Evolutionary conservation across 2,329 filamentous ascomycete species (phyloP), one percentile per base, ranked within the genome.

Genomic region (Thielaviopsis ethacetica): DNA sequence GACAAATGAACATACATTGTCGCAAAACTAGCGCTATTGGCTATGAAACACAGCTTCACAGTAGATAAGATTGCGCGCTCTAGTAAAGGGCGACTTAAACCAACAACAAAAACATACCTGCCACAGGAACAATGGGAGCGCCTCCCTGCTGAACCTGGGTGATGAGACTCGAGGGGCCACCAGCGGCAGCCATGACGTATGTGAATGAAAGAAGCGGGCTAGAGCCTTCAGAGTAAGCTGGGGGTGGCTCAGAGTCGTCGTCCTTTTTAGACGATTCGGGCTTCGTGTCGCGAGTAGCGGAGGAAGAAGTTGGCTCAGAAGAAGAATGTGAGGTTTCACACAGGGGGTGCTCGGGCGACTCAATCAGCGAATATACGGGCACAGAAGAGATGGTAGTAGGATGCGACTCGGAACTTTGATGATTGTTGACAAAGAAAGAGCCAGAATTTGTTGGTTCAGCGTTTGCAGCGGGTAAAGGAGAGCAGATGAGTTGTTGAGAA

Each of bases 151-250:
- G 91, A 66, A 98, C 93, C 76, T 98, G 93, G 73, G 93, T 98
- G 75, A 98, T 95, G 70, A 98, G 95, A 81, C 93, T 97, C 76
- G 91, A 86, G 66, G 91, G 88, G 75, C 91, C 91, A 78, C 91
- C 91, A 74, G 91, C 91, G 71, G 90, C 88, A 74, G 93, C 91
- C 93, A 98, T 98, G 71, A 95, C 82, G 81, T 94, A 98, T 66
- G 86, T 85, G 69, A 98, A 98, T 60, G 89, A 88, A 62, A 86
- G 81, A 70, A 98, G 83, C 63, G 93, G 93, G 75, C 89, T 96
- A 62, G 84, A 86, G 67, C 91, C 91, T 81, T 97, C 91, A 65
- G 88, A 90, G 72, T 98, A 98, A 60, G 93, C 91, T 61, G 93
- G 93, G 62, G 93, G 93, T 61, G 91, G 91, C 75, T 97, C 93